Base-by-base conservation (phyloP, 176 grass and related monocot genomes). In the Phragmites australis region DNA sequence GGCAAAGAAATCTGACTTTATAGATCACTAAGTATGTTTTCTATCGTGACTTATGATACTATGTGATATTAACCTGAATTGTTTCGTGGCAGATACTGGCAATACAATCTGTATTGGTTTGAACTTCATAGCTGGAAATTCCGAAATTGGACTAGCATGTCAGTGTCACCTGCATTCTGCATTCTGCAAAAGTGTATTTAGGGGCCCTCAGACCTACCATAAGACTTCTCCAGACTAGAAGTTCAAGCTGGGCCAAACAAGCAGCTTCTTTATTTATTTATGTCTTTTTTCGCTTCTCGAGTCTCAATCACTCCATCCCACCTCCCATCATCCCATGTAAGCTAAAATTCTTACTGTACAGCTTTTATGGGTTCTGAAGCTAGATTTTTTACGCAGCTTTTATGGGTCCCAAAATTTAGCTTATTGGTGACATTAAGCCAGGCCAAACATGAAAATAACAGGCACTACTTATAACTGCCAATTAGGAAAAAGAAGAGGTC, bases 11-110 rank as follows among this genome's bases (percentile, higher is more conserved):
- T 37, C 5, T 37, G 34, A 37, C 34, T 2, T 37, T 2, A 37
- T 37, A n/a, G 34, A 37, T 37, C n/a, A 37, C 3, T 37, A 37
- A 37, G 5, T 37, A 51, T 82, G 70, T 29, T 74, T 32, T 23
- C 12, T 37, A 58, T 12, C 58, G 6, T 27, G 7, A 27, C 43
- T 6, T 15, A 23, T 27, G 19, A 64, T 63, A 65, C 46, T 57
- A 74, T 30, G n/a, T 42, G 45, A 41, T 62, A 41, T 30, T 22
- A 74, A 53, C 58, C 46, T 31, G 21, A 70, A 65, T 34, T 83
- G 46, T 53, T 65, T 62, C 57, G 50, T 74, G 47, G 70, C 53
- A 34, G 34, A 74, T 31, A 14, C 17, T 54, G 32, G 6, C 22
- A 74, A 64, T 31, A 74, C 26, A 52, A 52, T 65, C 21, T 74